phyloP scores from a whole-genome alignment of 805 yeast species.

The Kuraishia borneana region DNA sequence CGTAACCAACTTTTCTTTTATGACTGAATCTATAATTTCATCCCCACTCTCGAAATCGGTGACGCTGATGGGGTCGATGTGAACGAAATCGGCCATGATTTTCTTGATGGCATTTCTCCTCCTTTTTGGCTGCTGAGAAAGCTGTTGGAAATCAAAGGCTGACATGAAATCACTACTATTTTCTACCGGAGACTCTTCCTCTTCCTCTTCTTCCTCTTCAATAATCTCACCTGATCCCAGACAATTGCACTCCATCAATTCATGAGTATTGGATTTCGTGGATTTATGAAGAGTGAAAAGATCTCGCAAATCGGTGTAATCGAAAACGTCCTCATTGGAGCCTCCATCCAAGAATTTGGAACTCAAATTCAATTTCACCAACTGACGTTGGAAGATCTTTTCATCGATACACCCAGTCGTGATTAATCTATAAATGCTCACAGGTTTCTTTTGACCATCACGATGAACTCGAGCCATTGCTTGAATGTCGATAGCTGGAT shows the following conservation, averaged over 20 bases:
- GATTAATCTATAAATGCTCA: conserved; percentile 69
- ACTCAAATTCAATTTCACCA: conserved; percentile 72
- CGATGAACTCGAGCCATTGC: conserved; percentile 94
- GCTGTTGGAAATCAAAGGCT: conserved; percentile 36
- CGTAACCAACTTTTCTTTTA: background rate
- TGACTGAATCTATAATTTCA: conserved; percentile 15
- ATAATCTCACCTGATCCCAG: conserved; percentile 37
- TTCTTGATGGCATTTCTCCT: conserved; percentile 36
- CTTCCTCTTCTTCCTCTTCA: conserved; percentile 9
- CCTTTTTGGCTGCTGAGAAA: conserved; percentile 18
- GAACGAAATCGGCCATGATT: conserved; percentile 53
- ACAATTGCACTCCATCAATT: conserved; percentile 56
- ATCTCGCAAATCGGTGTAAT: conserved; percentile 57
- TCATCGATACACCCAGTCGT: conserved; percentile 92
- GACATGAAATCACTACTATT: conserved; percentile 32
- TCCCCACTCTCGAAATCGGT: conserved; percentile 15
- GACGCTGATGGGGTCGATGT: conserved; percentile 36
- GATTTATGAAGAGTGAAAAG: conserved; percentile 48
- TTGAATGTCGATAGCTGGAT: conserved; percentile 84
- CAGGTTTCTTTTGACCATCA: conserved; percentile 80
- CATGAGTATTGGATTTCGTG: conserved; percentile 65
- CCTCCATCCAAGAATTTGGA: conserved; percentile 48
- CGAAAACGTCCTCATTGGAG: conserved; percentile 57
- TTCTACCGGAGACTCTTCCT: conserved; percentile 12
- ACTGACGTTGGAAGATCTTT: conserved; percentile 84